phyloP scores from a whole-genome alignment of 805 yeast species.

The Zygotorulaspora danielsina region DNA sequence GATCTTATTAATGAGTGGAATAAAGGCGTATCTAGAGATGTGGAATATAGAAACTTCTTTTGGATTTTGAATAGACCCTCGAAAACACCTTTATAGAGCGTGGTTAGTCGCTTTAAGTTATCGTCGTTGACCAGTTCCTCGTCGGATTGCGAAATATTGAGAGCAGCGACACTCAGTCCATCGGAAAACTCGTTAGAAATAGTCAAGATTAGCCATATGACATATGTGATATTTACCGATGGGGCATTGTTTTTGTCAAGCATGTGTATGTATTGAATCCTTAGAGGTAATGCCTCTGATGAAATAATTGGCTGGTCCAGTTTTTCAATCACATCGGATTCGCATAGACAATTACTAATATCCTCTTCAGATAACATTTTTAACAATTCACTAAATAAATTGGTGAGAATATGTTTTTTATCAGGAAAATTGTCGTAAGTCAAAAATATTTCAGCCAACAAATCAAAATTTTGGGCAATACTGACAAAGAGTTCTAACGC shows the following conservation, averaged over 20 bases:
- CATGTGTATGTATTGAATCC: slow-evolving; percentile 62
- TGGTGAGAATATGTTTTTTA: slow-evolving; percentile 57
- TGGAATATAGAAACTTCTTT: slow-evolving; percentile 53
- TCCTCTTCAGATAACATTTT: slow-evolving; percentile 34
- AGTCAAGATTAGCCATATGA: slow-evolving; percentile 51
- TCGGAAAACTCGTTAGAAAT: slow-evolving; percentile 58
- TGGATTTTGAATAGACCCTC: slow-evolving; percentile 42
- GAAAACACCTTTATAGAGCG: slow-evolving; percentile 38
- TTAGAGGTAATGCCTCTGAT: slow-evolving; percentile 41
- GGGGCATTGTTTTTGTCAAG: slow-evolving; percentile 84
- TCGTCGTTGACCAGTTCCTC: slow-evolving; percentile 13
- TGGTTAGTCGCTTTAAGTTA: slow-evolving; percentile 7
- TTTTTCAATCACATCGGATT: slow-evolving; percentile 33
- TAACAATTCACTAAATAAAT: slow-evolving; percentile 45
- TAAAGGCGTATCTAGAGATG: slow-evolving; percentile 60
- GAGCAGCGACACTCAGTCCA: slow-evolving; percentile 43
- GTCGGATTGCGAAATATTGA: slow-evolving; percentile 43
- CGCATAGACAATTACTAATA: slow-evolving; percentile 34
- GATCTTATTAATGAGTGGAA: slow-evolving; percentile 68
- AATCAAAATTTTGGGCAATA: slow-evolving; percentile 51
- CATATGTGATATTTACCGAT: slow-evolving; percentile 55
- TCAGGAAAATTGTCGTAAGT: slow-evolving; percentile 57
- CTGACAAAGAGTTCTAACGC: slow-evolving; percentile 69
- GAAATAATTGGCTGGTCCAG: slow-evolving; percentile 39
- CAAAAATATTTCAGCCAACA: slow-evolving; percentile 50